phyloP scores from a whole-genome alignment of 192 early-diverging fungal species.

The Martensiomyces pterosporus region DNA sequence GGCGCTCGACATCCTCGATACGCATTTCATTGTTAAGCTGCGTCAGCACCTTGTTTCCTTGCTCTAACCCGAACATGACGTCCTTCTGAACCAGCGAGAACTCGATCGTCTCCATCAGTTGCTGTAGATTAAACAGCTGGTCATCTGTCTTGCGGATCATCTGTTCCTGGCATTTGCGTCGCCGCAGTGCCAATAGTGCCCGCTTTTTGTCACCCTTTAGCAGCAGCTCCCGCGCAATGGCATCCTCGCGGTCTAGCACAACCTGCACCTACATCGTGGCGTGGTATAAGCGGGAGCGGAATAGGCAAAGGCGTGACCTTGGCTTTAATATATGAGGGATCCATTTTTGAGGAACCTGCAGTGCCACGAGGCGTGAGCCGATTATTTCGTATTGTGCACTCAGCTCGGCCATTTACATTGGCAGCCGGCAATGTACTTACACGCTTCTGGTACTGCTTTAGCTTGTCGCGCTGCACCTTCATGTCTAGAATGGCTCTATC shows the following conservation, averaged over 20 bases:
- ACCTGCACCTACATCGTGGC: conserved; percentile 59
- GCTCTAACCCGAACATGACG: conserved; percentile 75
- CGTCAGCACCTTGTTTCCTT: conserved; percentile 73
- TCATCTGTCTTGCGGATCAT: conserved; percentile 77
- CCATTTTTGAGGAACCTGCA: no score
- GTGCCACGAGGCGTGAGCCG: no score
- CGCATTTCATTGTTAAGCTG: conserved; percentile 82
- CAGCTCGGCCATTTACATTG: not conserved
- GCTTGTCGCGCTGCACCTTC: conserved; percentile 91
- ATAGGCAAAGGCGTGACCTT: not conserved
- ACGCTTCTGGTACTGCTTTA: conserved; percentile 88
- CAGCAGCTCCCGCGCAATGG: conserved; percentile 73
- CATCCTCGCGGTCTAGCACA: conserved; percentile 77
- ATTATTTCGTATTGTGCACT: no score
- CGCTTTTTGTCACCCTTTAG: conserved; percentile 69
- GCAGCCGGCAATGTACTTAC: conserved; percentile 46
- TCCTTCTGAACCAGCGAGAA: conserved; percentile 90
- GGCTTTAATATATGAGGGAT: no score
- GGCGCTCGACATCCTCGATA: conserved; percentile 83
- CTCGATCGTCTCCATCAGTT: conserved; percentile 84
- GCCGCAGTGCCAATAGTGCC: conserved; percentile 86
- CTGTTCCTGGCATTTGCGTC: conserved; percentile 95
- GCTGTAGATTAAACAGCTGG: conserved; percentile 87
- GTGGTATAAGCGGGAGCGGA: not conserved
- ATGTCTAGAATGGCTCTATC: conserved; percentile 95